These are phyloP conservation scores for Ustilago xerochloae DNA, from an alignment of 1,284 basidiomycete species.

Conservation along the genomic window DNA sequence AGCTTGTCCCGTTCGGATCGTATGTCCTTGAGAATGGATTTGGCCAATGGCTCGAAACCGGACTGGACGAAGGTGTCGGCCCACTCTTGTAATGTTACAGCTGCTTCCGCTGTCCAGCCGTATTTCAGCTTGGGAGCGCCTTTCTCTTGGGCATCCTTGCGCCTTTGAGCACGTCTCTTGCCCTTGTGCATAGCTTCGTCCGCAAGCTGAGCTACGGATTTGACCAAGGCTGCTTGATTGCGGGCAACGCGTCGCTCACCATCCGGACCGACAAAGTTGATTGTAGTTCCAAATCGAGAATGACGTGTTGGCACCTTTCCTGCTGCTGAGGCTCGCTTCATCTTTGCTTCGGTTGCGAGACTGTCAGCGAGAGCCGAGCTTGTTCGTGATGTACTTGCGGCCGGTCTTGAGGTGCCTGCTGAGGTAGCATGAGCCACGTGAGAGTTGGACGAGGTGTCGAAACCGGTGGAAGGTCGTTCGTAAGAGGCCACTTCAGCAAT, in stretches of 20 bases:
- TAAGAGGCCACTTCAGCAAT: constrained; percentile 25
- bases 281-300: constrained; percentile 65
- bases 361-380: constrained; percentile 42
- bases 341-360: constrained; percentile 53
- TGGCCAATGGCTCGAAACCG: constrained; percentile 58
- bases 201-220: constrained; percentile 57
- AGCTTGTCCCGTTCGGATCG: constrained; percentile 64
- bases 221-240: constrained; percentile 51
- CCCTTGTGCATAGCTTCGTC: constrained; percentile 47
- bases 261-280: constrained; percentile 60
- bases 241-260: constrained; percentile 59
- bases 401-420: constrained; percentile 1
- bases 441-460: not conserved
- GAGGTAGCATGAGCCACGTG: not conserved
- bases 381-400: not conserved
- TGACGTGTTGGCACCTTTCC: constrained; percentile 52
- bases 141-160: constrained; percentile 53
- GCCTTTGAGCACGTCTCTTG: constrained; percentile 43
- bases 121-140: constrained; percentile 55
- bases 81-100: constrained; percentile 51
- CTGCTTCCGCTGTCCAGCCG: constrained; percentile 58
- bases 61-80: constrained; percentile 62
- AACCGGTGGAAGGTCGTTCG: not conserved
- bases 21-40: constrained; percentile 63
- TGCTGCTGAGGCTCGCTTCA: constrained; percentile 35